Percentiles rank a stretch among this genome's conserved stretches.
Conservation (phyloP, 371 early-diverging fungal species). For the Rhizopus microsporus region DNA sequence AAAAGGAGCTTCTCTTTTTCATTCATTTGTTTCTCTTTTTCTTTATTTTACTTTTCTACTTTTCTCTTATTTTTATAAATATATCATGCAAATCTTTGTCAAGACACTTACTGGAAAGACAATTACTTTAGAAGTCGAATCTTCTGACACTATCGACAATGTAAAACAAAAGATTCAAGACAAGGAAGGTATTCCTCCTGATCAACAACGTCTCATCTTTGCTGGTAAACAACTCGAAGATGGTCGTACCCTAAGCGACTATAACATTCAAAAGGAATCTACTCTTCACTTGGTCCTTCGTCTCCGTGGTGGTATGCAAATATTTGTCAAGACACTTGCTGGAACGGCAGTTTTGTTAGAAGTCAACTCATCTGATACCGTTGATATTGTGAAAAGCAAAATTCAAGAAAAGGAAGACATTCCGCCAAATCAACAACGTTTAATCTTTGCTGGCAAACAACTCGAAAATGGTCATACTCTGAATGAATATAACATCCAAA, state of each 20-base stretch:
- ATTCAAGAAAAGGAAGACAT: conserved; percentile 92
- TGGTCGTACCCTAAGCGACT: conserved; percentile 80
- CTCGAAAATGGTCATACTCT: conserved; percentile 91
- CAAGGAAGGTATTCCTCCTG: conserved; percentile 97
- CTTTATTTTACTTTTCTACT: background rate
- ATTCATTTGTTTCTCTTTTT: background rate
- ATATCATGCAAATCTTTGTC: conserved; percentile 79
- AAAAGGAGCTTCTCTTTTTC: background rate
- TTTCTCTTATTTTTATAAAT: background rate
- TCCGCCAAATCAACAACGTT: conserved; percentile 85
- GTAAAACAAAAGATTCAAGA: conserved; percentile 95
- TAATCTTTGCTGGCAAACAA: conserved; percentile 98
- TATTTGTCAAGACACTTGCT: conserved; percentile 79
- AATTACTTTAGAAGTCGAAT: conserved; percentile 81
- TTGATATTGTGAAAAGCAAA: conserved; percentile 90
- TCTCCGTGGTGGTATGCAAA: conserved; percentile 84
- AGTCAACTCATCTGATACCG: conserved; percentile 88
- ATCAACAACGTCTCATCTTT: conserved; percentile 99
- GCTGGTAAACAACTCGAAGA: conserved; percentile 99
- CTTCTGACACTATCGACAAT: conserved; percentile 84
- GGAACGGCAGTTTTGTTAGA: conserved; percentile 89
- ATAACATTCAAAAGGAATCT: conserved; percentile 89
- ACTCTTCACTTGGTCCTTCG: conserved; percentile 95
- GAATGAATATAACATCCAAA: conserved; percentile 87
- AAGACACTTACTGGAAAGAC: conserved; percentile 88